phyloP scores from a whole-genome alignment of 1,139 yeast species.

The Pichia sorboxylosa region DNA sequence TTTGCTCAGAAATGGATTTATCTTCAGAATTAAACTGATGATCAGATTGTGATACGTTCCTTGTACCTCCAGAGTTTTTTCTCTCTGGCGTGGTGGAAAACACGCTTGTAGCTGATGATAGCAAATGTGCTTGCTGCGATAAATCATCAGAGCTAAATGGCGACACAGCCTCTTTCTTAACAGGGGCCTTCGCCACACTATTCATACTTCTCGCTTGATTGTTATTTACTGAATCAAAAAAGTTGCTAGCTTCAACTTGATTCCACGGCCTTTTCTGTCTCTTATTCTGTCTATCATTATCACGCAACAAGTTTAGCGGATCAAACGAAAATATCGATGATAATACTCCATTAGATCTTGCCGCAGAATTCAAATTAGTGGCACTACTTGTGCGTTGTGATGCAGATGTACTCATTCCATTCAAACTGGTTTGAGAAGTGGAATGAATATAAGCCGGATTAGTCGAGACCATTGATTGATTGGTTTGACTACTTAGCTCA shows the following conservation, averaged over 20 bases:
- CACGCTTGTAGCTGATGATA: conserved; percentile 22
- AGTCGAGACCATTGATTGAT: too few relatives aligned
- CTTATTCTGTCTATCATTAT: conserved; percentile 21
- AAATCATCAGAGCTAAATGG: conserved; percentile 24
- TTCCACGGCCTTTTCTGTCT: conserved; percentile 29
- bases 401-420: too few relatives aligned
- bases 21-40: too few relatives aligned
- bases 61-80: too few relatives aligned
- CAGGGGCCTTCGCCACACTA: conserved; percentile 3
- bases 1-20: too few relatives aligned
- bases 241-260: conserved; percentile 18
- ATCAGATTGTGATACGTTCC: too few relatives aligned
- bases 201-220: too few relatives aligned
- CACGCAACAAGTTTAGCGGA: conserved; percentile 10
- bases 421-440: too few relatives aligned
- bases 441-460: too few relatives aligned
- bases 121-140: conserved; percentile 20
- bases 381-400: too few relatives aligned
- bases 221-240: not conserved
- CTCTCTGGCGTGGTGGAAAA: conserved; percentile 23
- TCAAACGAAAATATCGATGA: conserved; percentile 10
- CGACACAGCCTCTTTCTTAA: conserved; percentile 21
- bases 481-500: too few relatives aligned
- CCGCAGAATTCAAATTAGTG: too few relatives aligned
- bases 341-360: conserved; percentile 6